phyloP scores from a whole-genome alignment of 257 asterid genomes.

The Paulownia fortunei region DNA sequence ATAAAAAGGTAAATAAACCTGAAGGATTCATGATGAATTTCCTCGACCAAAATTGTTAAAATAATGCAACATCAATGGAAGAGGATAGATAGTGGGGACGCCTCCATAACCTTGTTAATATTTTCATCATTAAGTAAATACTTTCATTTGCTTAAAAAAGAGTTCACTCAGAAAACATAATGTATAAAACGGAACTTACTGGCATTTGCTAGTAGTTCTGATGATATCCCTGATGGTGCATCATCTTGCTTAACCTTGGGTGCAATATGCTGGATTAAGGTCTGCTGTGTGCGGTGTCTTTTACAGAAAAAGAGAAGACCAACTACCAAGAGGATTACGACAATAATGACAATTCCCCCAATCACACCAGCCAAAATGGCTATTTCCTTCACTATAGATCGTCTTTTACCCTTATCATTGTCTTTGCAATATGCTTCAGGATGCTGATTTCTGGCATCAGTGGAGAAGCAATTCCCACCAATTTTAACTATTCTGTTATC shows the following conservation, averaged over 20 bases:
- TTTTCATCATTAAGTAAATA: too few relatives aligned
- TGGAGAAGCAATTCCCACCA: slow-evolving; percentile 77
- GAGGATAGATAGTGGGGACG: neutral
- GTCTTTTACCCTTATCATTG: slow-evolving; percentile 33
- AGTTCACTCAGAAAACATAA: too few relatives aligned
- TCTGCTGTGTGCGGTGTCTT: slow-evolving; percentile 39
- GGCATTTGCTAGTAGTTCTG: slow-evolving; percentile 76
- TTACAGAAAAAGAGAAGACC: slow-evolving; percentile 57
- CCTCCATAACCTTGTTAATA: too few relatives aligned
- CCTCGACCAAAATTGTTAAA: too few relatives aligned
- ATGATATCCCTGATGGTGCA: slow-evolving; percentile 56
- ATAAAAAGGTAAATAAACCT: too few relatives aligned
- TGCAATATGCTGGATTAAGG: slow-evolving; percentile 47
- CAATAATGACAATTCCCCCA: slow-evolving; percentile 65
- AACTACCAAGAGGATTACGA: slow-evolving; percentile 50
- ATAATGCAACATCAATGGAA: neutral
- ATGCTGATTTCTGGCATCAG: slow-evolving; percentile 64
- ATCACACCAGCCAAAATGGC: slow-evolving; percentile 58
- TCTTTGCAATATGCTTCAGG: slow-evolving; percentile 63
- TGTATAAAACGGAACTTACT: slow-evolving; percentile 61
- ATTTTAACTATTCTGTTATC: slow-evolving; percentile 66
- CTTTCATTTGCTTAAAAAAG: too few relatives aligned
- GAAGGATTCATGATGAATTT: too few relatives aligned
- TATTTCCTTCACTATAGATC: slow-evolving; percentile 45
- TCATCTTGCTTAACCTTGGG: slow-evolving; percentile 69